Evolutionary conservation across 768 basidiomycete species (phyloP).

Genomic region (Rhodocollybia butyracea): DNA sequence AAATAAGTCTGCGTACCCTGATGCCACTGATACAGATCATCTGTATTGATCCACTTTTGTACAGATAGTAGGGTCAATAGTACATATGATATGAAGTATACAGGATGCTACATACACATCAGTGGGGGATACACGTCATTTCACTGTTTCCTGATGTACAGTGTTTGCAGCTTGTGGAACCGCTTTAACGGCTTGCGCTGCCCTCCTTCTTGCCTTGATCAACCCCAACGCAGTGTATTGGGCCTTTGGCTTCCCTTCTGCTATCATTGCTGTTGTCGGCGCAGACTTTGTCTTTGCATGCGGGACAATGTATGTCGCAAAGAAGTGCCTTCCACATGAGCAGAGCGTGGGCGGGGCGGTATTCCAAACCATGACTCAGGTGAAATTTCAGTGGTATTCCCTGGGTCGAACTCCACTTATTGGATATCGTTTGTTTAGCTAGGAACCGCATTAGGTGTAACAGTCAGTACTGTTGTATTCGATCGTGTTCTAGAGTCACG

Average conservation of each 20-base stretch:
- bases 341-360: slow-evolving; percentile 74
- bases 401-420: not conserved
- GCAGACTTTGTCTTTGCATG: slow-evolving; percentile 75
- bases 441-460: slow-evolving; percentile 67
- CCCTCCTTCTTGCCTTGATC: slow-evolving; percentile 68
- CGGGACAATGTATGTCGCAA: slow-evolving; percentile 74
- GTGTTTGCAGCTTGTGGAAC: slow-evolving; percentile 73
- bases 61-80: too few relatives aligned
- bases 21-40: too few relatives aligned
- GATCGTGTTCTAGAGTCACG: slow-evolving; percentile 42
- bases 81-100: too few relatives aligned
- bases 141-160: too few relatives aligned
- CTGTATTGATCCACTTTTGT: too few relatives aligned
- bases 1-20: too few relatives aligned
- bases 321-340: slow-evolving; percentile 61
- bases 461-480: slow-evolving; percentile 70
- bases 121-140: too few relatives aligned
- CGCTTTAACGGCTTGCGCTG: slow-evolving; percentile 51
- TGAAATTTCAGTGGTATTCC: not conserved
- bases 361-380: slow-evolving; percentile 76
- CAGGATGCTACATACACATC: too few relatives aligned
- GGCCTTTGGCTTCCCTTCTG: slow-evolving; percentile 73
- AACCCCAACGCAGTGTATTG: slow-evolving; percentile 57
- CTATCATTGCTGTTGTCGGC: slow-evolving; percentile 63
- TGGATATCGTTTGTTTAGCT: slow-evolving; percentile 33